A percentile compares a stretch with the other conserved stretches of the same genome.
Evolutionary conservation across 495 filamentous ascomycete species (phyloP).

Genomic region (Penicillium paxilli): DNA sequence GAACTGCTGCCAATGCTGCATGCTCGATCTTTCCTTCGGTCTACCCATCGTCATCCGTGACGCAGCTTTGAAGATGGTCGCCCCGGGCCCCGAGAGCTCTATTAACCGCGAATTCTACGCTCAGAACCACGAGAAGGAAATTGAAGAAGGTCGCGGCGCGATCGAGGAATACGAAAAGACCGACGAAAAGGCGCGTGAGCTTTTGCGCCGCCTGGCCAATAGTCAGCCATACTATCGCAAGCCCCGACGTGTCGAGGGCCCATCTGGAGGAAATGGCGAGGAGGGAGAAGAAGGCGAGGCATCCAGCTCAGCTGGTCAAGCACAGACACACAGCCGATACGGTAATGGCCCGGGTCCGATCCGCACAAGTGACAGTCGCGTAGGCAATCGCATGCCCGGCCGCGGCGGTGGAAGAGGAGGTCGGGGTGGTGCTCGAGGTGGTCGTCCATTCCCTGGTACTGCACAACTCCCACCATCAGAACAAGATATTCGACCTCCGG

Average conservation of each 20-base stretch:
- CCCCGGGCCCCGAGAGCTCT: conserved; percentile 83
- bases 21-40: conserved; percentile 95
- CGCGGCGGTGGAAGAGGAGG: conserved; percentile 43
- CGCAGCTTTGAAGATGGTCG: conserved; percentile 96
- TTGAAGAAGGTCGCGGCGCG: conserved; percentile 83
- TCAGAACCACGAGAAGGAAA: conserved; percentile 91
- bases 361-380: conserved; percentile 58
- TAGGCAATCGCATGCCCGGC: conserved; percentile 38
- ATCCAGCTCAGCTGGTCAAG: conserved; percentile 21
- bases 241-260: conserved; percentile 64
- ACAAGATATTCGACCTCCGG: conserved; percentile 79
- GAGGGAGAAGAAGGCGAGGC: conserved; percentile 31
- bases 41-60: conserved; percentile 91
- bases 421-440: conserved; percentile 53
- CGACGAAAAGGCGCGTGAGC: conserved; percentile 90
- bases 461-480: conserved; percentile 75
- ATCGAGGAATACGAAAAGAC: conserved; percentile 94
- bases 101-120: conserved; percentile 98
- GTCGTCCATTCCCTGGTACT: conserved; percentile 64
- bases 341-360: conserved; percentile 59
- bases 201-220: conserved; percentile 79
- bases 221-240: conserved; percentile 95
- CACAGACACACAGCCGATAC: conserved; percentile 41
- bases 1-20: conserved; percentile 98
- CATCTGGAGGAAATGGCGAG: conserved; percentile 33